These are phyloP conservation scores for Plantago coronopus DNA, from an alignment of 305 asterid genomes.

Conservation along the genomic window DNA sequence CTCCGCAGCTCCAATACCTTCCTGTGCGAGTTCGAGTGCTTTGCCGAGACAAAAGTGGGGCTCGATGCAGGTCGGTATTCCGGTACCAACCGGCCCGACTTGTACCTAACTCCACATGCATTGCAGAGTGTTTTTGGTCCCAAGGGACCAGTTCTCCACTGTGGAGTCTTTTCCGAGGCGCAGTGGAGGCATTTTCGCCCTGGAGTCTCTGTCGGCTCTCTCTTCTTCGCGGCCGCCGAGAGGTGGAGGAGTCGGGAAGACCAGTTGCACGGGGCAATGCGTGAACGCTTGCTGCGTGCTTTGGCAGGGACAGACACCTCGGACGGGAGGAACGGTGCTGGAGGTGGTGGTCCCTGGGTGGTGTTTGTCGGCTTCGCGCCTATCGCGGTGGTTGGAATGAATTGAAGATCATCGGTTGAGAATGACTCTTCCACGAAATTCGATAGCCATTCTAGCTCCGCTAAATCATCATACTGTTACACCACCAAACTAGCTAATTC, in stretches of 20 bases:
- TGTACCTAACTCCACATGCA: slow-evolving; percentile 92
- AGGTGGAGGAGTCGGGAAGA: slow-evolving; percentile 83
- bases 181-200: slow-evolving; percentile 90
- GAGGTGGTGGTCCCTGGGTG: slow-evolving; percentile 35
- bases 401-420: slow-evolving; percentile 75
- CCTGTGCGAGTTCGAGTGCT: slow-evolving; percentile 92
- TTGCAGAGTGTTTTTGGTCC: slow-evolving; percentile 94
- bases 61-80: slow-evolving; percentile 95
- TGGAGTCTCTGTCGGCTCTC: slow-evolving; percentile 41
- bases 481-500: slow-evolving; percentile 10
- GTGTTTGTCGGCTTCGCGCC: slow-evolving; percentile 36
- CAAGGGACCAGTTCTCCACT: slow-evolving; percentile 94
- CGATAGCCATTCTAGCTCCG: slow-evolving; percentile 97
- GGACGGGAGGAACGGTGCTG: slow-evolving; percentile 52
- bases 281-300: slow-evolving; percentile 96
- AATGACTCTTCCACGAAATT: slow-evolving; percentile 93
- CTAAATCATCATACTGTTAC: slow-evolving; percentile 77
- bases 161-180: slow-evolving; percentile 93
- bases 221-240: slow-evolving; percentile 35
- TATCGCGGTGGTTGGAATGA: slow-evolving; percentile 44
- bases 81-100: slow-evolving; percentile 88
- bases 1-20: slow-evolving; percentile 91
- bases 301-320: slow-evolving; percentile 84
- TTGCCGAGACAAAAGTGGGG: slow-evolving; percentile 74
- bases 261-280: slow-evolving; percentile 95